Conservation (phyloP, 1,284 basidiomycete species). For the Puccinia horiana region DNA sequence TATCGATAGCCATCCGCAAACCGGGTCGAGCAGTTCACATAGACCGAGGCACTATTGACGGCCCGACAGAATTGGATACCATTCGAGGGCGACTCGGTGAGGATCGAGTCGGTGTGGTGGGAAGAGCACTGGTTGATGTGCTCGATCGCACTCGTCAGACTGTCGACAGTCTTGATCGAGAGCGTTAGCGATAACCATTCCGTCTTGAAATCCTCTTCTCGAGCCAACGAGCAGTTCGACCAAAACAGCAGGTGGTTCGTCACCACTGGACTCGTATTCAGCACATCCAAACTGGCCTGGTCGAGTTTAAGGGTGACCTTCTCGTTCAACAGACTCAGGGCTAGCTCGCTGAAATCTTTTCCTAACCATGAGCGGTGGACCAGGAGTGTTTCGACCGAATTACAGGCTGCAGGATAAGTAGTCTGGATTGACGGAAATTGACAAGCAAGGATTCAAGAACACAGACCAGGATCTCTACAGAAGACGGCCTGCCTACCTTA, state of each 20-base stretch:
- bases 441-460: background rate
- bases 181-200: conserved; percentile 85
- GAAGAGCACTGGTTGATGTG: conserved; percentile 93
- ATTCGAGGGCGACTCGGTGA: conserved; percentile 73
- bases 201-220: conserved; percentile 70
- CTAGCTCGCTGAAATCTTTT: conserved; percentile 78
- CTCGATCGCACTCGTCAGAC: conserved; percentile 71
- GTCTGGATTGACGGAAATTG: conserved; percentile 63
- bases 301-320: conserved; percentile 79
- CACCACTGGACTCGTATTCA: conserved; percentile 52
- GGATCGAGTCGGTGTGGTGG: conserved; percentile 91
- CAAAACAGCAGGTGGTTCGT: conserved; percentile 40
- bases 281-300: conserved; percentile 65
- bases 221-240: conserved; percentile 33
- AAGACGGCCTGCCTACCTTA: conserved; percentile 67
- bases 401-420: conserved; percentile 95
- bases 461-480: too few relatives aligned
- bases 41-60: conserved; percentile 88
- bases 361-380: conserved; percentile 72
- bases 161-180: conserved; percentile 74
- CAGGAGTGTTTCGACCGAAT: conserved; percentile 85
- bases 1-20: conserved; percentile 97
- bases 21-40: conserved; percentile 89
- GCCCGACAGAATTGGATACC: conserved; percentile 78
- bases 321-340: conserved; percentile 67